Conservation (phyloP, 139 green algal species). For the Zygnema circumcarinatum region DNA sequence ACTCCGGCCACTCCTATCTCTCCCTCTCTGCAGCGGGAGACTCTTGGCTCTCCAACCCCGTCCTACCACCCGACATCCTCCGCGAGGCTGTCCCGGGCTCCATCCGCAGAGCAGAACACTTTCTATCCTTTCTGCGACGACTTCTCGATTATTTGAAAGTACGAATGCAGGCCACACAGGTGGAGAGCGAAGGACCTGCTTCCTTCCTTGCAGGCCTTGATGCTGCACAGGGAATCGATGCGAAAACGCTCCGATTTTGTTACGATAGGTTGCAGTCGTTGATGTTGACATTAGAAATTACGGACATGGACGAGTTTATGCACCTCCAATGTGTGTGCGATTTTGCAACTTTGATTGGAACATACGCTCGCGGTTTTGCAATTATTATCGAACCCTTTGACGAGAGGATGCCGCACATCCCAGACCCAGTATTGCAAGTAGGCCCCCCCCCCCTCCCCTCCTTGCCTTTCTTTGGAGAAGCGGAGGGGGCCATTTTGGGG, state of each 20-base stretch:
- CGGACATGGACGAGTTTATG: conserved; percentile 90
- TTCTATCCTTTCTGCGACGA: conserved; percentile 92
- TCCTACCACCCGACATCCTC: conserved; percentile 87
- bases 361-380: conserved; percentile 91
- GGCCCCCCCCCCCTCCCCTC: not conserved
- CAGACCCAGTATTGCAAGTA: conserved; percentile 90
- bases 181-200: conserved; percentile 78
- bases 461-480: not conserved
- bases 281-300: conserved; percentile 96
- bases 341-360: conserved; percentile 96
- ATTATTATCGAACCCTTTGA: conserved; percentile 99
- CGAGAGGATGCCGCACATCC: conserved; percentile 87
- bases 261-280: conserved; percentile 94
- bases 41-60: conserved; percentile 85
- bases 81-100: conserved; percentile 90
- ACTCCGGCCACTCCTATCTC: not conserved
- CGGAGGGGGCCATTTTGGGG: not conserved
- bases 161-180: conserved; percentile 68
- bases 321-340: conserved; percentile 87
- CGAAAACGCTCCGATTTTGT: conserved; percentile 90
- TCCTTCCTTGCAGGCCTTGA: conserved; percentile 84
- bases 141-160: conserved; percentile 85
- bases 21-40: conserved; percentile 60
- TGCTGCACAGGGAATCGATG: conserved; percentile 69
- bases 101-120: conserved; percentile 95